Base-by-base conservation (phyloP, 2,329 filamentous ascomycete species). In the Microsporum canis region DNA sequence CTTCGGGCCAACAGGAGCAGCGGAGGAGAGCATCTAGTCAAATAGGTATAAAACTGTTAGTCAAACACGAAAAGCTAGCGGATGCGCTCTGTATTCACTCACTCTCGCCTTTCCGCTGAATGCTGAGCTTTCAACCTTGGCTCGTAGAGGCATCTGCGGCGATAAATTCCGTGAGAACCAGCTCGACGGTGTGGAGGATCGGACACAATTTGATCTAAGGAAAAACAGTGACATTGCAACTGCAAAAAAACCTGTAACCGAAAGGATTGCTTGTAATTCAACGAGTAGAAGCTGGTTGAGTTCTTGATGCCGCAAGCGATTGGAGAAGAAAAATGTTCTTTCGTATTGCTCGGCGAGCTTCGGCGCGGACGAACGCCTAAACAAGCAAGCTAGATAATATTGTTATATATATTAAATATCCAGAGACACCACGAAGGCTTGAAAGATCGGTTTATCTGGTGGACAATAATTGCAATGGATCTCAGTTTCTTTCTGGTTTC, bases 131-230 rank as follows among this genome's bases (percentile, higher is more conserved):
- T 80, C 76, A 66, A 91, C 80, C 75, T 88, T 92, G 64, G 88
- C 88, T 78, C 85, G 85, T 66, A 95, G 81, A 73, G 90, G 89
- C 89, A 96, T 96, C 61, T 69, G 75, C 64, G 73, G 73, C 63
- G 71, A 67, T 33, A 70, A 67, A 66, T 69, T 69, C 71, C 74
- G 74, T 70, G 75, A 78, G 72, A 74, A 71, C 75, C 75, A 75
- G 73, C 76, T 77, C 74, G 74, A 71, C 74, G 76, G 74, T 66
- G 71, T 71, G 60, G 71, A 65, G 62, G 72, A 69, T 63, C 73
- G 72, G 66, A 66, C 69, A 60, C 72, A 69, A 65, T 68, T 71
- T 64, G 70, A 70, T 70, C 75, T 72, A 64, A 74, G 71, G 68
- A 78, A 76, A 76, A 78, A 78, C 66, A 69, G 71, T 71, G 70